A percentile compares a stretch with the other conserved stretches of the same genome.
Conservation (phyloP, 2,329 filamentous ascomycete species). For the Coniochaeta sp. region DNA sequence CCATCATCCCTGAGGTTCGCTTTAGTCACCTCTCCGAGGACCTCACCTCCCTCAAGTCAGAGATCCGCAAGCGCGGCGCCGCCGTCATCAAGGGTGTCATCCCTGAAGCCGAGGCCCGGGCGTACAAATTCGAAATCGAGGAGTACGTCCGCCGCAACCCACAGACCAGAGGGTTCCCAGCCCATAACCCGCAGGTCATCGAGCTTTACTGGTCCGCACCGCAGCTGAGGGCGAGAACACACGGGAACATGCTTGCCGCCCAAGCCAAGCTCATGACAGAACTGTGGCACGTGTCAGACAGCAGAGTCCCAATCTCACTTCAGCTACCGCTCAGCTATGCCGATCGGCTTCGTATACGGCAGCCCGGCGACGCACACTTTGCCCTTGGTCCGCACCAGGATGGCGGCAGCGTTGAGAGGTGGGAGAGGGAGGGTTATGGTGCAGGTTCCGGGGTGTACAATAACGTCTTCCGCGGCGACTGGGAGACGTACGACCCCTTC, state of each 20-base stretch:
- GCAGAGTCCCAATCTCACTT: constrained; percentile 18
- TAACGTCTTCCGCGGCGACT: constrained; percentile 62
- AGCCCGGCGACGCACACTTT: constrained; percentile 64
- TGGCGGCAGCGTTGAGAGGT: constrained; percentile 67
- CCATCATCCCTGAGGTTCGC: constrained; percentile 45
- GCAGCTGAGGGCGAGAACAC: constrained; percentile 60
- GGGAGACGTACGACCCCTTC: constrained; percentile 80
- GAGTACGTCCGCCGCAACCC: constrained; percentile 61
- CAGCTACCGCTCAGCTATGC: constrained; percentile 58
- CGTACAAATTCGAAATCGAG: constrained; percentile 57
- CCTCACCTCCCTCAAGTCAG: constrained; percentile 28
- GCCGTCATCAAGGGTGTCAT: constrained; percentile 60
- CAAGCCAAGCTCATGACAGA: constrained; percentile 55
- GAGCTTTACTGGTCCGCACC: constrained; percentile 70
- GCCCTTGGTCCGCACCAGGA: constrained; percentile 68
- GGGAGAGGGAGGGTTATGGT: constrained; percentile 65
- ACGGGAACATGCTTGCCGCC: constrained; percentile 54
- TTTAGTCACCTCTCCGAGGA: constrained; percentile 37
- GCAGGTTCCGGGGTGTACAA: constrained; percentile 59
- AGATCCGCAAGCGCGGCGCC: constrained; percentile 54
- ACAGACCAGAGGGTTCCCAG: constrained; percentile 55
- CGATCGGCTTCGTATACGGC: constrained; percentile 64
- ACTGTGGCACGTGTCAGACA: constrained; percentile 52
- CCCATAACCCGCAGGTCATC: constrained; percentile 61
- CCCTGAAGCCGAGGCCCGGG: constrained; percentile 53